Evolutionary conservation across 208 protist genomes (phyloP), one percentile per base, ranked within the genome.

Genomic region (Lotmaria passim): DNA sequence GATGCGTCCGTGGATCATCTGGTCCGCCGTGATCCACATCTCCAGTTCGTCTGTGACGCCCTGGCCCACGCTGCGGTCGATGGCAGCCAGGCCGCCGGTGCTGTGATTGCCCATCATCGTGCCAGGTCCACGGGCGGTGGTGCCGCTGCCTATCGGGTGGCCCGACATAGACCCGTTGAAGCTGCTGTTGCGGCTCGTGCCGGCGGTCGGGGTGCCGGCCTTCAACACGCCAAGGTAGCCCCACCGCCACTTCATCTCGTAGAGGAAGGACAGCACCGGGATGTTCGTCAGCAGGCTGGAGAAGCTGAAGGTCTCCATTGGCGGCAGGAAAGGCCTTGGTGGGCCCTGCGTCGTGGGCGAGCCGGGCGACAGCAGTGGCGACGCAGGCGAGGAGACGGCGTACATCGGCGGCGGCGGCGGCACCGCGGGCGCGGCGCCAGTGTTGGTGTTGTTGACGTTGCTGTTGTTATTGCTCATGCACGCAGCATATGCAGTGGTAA

Each of bases 291-390:
- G 75, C 12, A 94, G 73, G 19, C 78, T 90, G 48, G 89, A 94
- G 71, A 94, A 94, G 82, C 86, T 92, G 76, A 94, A 94, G 38
- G 89, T 93, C 56, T 94, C 89, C 82, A 94, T 80, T 5, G 89
- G 89, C 8, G 89, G 89, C 34, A 90, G 68, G 39, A 74, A 74
- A 0, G 62, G 64, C 43, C 33, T 50, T 28, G 52, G 47, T 7
- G 30, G 26, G 12, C 33, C 56, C 53, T 67, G 44, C 28, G 71
- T 47, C 26, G 46, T 52, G 57, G 46, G 47, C 53, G 67, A 24
- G 69, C 39, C 15, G 41, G 47, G 19, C 24, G 51, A 21, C 38
- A 21, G 24, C 26, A 4, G 57, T 44, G 48, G 36, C 24, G 26
- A 14, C 7, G 51, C 4, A 8, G 43, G 41, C n/a, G 62, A 23